Evolutionary conservation across 208 protist genomes (phyloP), one percentile per base, ranked within the genome.

Genomic region (Leishmania tarentolae): DNA sequence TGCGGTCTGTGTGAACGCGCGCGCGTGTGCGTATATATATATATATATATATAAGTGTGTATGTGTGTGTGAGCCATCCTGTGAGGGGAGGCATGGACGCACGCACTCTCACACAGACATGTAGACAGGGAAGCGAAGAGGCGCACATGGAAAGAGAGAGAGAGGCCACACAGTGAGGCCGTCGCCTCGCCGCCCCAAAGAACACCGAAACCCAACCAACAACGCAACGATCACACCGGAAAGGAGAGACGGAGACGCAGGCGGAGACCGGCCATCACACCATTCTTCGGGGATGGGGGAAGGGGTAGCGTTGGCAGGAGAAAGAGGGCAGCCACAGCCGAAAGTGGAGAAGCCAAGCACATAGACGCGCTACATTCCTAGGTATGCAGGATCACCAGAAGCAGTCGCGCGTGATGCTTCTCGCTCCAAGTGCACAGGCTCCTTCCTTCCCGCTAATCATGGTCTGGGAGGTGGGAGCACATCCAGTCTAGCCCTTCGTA

Each of bases 401-500:
- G 61, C 28, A 40, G 3, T 37, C 31, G 61, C 61, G 21, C 31
- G 31, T n/a, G 35, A 66, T 52, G 19, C 37, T 47, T 70, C 44
- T 5, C 44, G 19, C 69, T 50, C 28, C 40, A 68, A 68, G 63
- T 42, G 63, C 63, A 21, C 24, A 24, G 37, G 13, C 31, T 68
- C 65, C 17, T 17, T 21, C 5, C 37, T n/a, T 21, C 6, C 6
- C 61, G 47, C 44, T 44, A 77, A 47, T 37, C 11, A 40, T 83
- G 74, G 50, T 94, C 85, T 0, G 89, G 92, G 0, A 98, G 86
- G 72, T 94, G 88, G 17, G 76, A 83, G 66, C 90, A 95, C 47
- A 99, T 90, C 99, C 99, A 99, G 75, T 99, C 96, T 0, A 99
- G 85, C 37, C 98, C 98, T 78, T 99, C 98, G 88, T 98, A 99